These are phyloP conservation scores for Atkinsonella texensis DNA, from an alignment of 2,329 filamentous ascomycete genomes.

Conservation along the genomic window DNA sequence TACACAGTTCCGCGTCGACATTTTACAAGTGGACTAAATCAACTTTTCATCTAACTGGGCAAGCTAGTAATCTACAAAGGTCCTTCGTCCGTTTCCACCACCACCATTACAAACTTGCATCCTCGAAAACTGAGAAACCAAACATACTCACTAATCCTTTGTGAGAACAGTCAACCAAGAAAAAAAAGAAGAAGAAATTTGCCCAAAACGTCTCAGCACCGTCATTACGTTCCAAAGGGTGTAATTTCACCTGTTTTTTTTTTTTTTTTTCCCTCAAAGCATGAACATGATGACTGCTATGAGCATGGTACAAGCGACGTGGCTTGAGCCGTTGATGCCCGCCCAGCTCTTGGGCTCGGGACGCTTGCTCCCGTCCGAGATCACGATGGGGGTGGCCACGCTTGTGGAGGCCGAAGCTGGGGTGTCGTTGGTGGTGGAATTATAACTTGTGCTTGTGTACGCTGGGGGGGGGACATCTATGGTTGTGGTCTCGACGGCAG, in stretches of 20 bases:
- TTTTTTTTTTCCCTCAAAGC: slow-evolving; percentile 21
- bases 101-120: neutral
- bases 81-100: neutral
- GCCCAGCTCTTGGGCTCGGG: slow-evolving; percentile 19
- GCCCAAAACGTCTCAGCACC: no score
- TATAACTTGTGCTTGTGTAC: slow-evolving; percentile 16
- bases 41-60: slow-evolving; percentile 1
- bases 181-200: neutral
- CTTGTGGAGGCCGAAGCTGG: slow-evolving; percentile 14
- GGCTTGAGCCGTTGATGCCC: slow-evolving; percentile 17
- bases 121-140: neutral
- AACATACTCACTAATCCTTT: slow-evolving; percentile 1
- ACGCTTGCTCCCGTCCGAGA: slow-evolving; percentile 22
- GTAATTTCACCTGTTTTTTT: neutral
- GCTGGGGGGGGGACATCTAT: slow-evolving; percentile 16
- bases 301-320: slow-evolving; percentile 24
- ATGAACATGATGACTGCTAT: slow-evolving; percentile 21
- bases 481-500: slow-evolving; percentile 20
- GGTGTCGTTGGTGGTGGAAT: slow-evolving; percentile 15
- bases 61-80: neutral
- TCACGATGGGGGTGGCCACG: slow-evolving; percentile 15
- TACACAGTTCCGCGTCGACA: neutral
- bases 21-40: neutral
- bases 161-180: neutral
- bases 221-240: no score